Evolutionary conservation across 108 stramenopile species (phyloP), one percentile per base, ranked within the genome.

Genomic region (Conticribra weissflogii): DNA sequence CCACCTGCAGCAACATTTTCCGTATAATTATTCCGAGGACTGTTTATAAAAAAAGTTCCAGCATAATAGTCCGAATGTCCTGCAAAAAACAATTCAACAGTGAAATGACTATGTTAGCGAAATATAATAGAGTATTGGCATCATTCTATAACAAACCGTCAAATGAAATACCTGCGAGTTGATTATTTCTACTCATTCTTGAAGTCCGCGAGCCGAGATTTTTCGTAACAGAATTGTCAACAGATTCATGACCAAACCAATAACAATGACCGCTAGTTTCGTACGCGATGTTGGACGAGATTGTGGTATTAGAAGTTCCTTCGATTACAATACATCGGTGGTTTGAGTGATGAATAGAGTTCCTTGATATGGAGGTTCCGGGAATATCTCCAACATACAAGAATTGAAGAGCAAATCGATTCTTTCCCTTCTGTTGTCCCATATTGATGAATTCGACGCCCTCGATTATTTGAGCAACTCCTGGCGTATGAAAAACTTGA

Each of bases 301-400:
- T 67, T n/a, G 66, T 66, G 48, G 79, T 58, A 23, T 83, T 81
- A 36, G 86, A 67, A 15, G 79, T 83, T 3, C 79, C 85, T 44
- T 89, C 83, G 29, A 89, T 45, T 19, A 85, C 82, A 51, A 89
- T 75, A 46, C 88, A 84, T 15, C 88, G 74, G 45, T 76, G 78
- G 18, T 71, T 81, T 4, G 85, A 86, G 3, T 83, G 30, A 19
- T 86, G 88, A 44, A 89, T 79, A 2, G 81, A 65, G 56, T 89
- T 89, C 36, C 79, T 81, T 15, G 78, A 52, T 18, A 89, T 68
- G 3, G 83, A 66, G 5, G 88, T 76, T 34, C 75, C 72, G 17
- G 50, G 30, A 3, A 72, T 67, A 63, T 85, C 62, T 12, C 71
- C 63, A 33, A 79, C 76, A 49, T 74, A 68, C 33, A 86, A 70